Conservation (phyloP, 2,329 filamentous ascomycete genomes). For the Hypoxylon sp. region DNA sequence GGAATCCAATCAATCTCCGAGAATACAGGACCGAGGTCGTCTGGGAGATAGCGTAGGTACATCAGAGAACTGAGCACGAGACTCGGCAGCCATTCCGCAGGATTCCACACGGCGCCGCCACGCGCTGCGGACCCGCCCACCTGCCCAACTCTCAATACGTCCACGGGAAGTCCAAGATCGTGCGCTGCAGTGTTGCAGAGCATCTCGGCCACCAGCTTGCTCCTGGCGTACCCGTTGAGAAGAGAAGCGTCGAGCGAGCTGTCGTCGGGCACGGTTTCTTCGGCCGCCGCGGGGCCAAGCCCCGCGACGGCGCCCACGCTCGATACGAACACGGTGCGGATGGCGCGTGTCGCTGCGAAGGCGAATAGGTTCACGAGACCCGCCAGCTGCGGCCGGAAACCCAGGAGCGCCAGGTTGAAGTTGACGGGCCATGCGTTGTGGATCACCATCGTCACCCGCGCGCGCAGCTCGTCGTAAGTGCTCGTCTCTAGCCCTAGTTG, state of each 20-base stretch:
- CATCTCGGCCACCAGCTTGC: slow-evolving; percentile 42
- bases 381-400: slow-evolving; percentile 33
- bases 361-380: slow-evolving; percentile 34
- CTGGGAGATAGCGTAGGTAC: slow-evolving; percentile 49
- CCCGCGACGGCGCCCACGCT: slow-evolving; percentile 32
- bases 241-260: slow-evolving; percentile 6
- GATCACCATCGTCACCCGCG: slow-evolving; percentile 29
- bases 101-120: slow-evolving; percentile 48
- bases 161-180: slow-evolving; percentile 21
- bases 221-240: slow-evolving; percentile 38
- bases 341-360: slow-evolving; percentile 16
- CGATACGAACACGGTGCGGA: slow-evolving; percentile 37
- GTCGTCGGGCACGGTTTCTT: slow-evolving; percentile 20
- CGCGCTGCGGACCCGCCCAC: slow-evolving; percentile 35
- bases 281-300: slow-evolving; percentile 13
- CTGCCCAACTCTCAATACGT: slow-evolving; percentile 42
- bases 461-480: slow-evolving; percentile 24
- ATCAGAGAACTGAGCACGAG: slow-evolving; percentile 50
- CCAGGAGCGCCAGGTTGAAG: slow-evolving; percentile 33
- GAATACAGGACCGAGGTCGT: slow-evolving; percentile 45
- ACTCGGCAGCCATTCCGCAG: slow-evolving; percentile 52
- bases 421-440: slow-evolving; percentile 41
- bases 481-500: slow-evolving; percentile 27
- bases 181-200: slow-evolving; percentile 37
- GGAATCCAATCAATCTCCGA: slow-evolving; percentile 54